Conservation (phyloP, 1,284 basidiomycete genomes). For the Pterulicium gracile region DNA sequence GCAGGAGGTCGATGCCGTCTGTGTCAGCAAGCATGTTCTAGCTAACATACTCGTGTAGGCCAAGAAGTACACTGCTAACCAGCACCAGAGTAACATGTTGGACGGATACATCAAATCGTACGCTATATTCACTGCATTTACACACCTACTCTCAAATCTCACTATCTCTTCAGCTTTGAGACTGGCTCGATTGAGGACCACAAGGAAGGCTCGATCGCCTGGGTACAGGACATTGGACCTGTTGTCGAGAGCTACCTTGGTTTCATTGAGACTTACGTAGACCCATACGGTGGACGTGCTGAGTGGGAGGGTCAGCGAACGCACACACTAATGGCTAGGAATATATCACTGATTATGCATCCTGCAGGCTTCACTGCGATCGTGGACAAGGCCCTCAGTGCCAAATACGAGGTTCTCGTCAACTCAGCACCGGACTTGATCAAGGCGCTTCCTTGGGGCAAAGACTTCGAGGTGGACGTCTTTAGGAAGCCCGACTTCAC, state of each 20-base stretch:
- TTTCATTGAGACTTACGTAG: slow-evolving; percentile 73
- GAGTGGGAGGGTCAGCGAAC: slow-evolving; percentile 70
- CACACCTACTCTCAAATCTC: neutral
- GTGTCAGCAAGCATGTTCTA: too few relatives aligned
- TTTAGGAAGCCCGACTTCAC: slow-evolving; percentile 86
- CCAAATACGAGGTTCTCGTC: slow-evolving; percentile 72
- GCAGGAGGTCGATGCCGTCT: slow-evolving; percentile 36
- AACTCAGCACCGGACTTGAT: slow-evolving; percentile 66
- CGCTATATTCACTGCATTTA: slow-evolving; percentile 12
- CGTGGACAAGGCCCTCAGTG: slow-evolving; percentile 73
- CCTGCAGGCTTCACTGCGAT: slow-evolving; percentile 76
- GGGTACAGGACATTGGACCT: slow-evolving; percentile 81
- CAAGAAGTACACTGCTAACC: slow-evolving; percentile 61
- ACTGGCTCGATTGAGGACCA: slow-evolving; percentile 72
- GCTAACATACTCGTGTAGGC: slow-evolving; percentile 30
- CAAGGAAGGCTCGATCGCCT: slow-evolving; percentile 63
- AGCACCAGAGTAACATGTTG: slow-evolving; percentile 63
- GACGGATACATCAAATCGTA: slow-evolving; percentile 72
- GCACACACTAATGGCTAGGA: neutral
- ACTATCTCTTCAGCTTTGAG: slow-evolving; percentile 41
- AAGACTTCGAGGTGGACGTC: slow-evolving; percentile 70
- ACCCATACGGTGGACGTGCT: slow-evolving; percentile 74
- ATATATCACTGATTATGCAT: slow-evolving; percentile 4
- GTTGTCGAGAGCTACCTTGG: slow-evolving; percentile 85
- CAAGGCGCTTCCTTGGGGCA: slow-evolving; percentile 75